phyloP scores from a whole-genome alignment of 2,329 filamentous ascomycete species.

The Cytospora paraplurivora region DNA sequence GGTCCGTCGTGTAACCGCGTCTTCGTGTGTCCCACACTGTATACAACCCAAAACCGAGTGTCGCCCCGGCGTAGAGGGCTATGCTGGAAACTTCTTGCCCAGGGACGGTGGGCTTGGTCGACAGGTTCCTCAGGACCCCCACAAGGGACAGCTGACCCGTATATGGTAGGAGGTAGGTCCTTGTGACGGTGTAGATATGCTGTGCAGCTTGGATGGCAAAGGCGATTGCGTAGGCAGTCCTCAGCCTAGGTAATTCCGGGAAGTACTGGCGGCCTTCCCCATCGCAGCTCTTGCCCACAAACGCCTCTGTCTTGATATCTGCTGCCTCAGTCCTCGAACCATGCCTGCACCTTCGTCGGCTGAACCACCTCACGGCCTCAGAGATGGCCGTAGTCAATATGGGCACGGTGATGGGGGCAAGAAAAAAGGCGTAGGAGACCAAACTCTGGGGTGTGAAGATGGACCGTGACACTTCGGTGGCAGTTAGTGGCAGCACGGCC shows the following conservation, averaged over 20 bases:
- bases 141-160: neutral
- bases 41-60: conserved; percentile 19
- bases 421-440: conserved; percentile 9
- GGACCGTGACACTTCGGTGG: conserved; percentile 24
- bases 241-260: neutral
- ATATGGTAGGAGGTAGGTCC: neutral
- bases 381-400: conserved; percentile 10
- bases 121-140: neutral
- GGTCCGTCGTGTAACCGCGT: conserved; percentile 5
- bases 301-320: neutral
- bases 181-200: conserved; percentile 6
- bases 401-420: conserved; percentile 17
- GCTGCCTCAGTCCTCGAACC: neutral
- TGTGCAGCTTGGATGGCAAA: conserved; percentile 17
- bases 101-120: neutral
- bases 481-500: conserved; percentile 15
- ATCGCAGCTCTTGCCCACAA: neutral
- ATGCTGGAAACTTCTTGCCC: neutral
- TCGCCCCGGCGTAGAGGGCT: conserved; percentile 14
- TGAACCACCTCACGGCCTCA: neutral
- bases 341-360: neutral
- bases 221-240: conserved; percentile 7
- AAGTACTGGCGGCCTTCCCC: neutral
- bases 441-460: conserved; percentile 13
- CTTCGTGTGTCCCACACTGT: conserved; percentile 22